These are phyloP conservation scores for Margaritispora aquatica DNA, from an alignment of 495 filamentous ascomycete genomes.

Conservation along the genomic window DNA sequence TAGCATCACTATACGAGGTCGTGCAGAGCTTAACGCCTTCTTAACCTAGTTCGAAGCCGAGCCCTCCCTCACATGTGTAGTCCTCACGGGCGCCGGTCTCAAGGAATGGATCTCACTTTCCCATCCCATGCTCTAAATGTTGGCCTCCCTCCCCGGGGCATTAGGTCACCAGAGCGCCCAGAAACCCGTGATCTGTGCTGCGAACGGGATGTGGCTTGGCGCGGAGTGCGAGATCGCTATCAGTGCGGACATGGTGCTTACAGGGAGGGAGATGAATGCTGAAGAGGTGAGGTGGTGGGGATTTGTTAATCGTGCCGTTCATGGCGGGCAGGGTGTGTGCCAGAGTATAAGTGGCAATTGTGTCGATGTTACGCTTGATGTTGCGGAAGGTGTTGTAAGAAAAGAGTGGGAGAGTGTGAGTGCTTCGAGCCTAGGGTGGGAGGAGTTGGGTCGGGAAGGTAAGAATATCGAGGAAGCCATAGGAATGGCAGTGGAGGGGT, in stretches of 20 bases:
- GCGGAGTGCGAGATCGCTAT: conserved; percentile 69
- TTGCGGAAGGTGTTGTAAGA: conserved; percentile 57
- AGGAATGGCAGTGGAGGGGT: too few species aligned
- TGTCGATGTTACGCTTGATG: conserved; percentile 66
- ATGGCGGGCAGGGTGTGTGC: conserved; percentile 28
- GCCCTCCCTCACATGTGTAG: conserved; percentile 46
- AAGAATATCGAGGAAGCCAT: too few species aligned
- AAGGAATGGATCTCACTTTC: conserved; percentile 43
- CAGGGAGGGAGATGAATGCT: conserved; percentile 51
- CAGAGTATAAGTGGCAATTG: conserved; percentile 52
- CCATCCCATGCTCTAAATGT: conserved; percentile 1
- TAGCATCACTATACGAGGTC: conserved; percentile 43
- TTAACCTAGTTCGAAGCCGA: conserved; percentile 55
- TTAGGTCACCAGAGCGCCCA: conserved; percentile 46
- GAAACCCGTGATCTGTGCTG: conserved; percentile 67
- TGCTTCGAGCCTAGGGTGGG: too few species aligned
- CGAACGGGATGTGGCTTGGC: conserved; percentile 70
- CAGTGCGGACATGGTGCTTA: conserved; percentile 66
- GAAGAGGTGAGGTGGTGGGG: conserved; percentile 59
- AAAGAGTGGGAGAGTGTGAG: conserved; percentile 60
- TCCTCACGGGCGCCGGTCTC: conserved; percentile 54
- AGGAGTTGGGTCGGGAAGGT: too few species aligned
- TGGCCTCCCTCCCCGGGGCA: conserved; percentile 45
- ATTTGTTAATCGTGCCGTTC: conserved; percentile 61
- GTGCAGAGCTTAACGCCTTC: conserved; percentile 43